Evolutionary conservation across 345 rosid species (phyloP).

Genomic region (Populus nigra): DNA sequence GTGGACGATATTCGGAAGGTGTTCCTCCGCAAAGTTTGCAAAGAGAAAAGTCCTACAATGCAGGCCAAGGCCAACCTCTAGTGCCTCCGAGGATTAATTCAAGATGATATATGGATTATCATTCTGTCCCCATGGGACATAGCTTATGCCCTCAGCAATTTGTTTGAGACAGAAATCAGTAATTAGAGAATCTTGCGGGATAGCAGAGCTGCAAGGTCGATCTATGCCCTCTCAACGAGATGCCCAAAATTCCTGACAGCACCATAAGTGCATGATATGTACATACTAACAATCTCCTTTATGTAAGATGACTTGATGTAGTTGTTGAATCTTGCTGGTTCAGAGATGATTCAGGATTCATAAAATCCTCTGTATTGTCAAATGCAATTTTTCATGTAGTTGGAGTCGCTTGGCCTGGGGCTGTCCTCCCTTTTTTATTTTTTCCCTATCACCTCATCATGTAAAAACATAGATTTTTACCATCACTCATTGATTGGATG

Average conservation of each 20-base stretch:
- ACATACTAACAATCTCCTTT: conserved; percentile 28
- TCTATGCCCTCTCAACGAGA: conserved; percentile 13
- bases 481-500: neutral
- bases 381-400: conserved; percentile 6
- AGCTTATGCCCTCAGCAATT: neutral
- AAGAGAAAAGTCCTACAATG: conserved; percentile 39
- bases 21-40: conserved; percentile 22
- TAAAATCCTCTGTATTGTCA: conserved; percentile 1
- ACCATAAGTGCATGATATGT: conserved; percentile 10
- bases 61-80: conserved; percentile 24
- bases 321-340: neutral
- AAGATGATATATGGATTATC: conserved; percentile 30
- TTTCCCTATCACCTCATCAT: neutral
- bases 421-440: too few species aligned
- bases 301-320: neutral
- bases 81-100: conserved; percentile 30
- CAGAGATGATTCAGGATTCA: neutral
- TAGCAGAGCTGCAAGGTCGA: neutral
- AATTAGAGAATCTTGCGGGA: conserved; percentile 3
- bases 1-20: conserved; percentile 11
- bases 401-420: conserved; percentile 3
- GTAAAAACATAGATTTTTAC: neutral
- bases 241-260: neutral
- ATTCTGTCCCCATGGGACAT: neutral
- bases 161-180: neutral